phyloP scores from a whole-genome alignment of 2,329 filamentous ascomycete genomes.

The Bipolaris sorokiniana region DNA sequence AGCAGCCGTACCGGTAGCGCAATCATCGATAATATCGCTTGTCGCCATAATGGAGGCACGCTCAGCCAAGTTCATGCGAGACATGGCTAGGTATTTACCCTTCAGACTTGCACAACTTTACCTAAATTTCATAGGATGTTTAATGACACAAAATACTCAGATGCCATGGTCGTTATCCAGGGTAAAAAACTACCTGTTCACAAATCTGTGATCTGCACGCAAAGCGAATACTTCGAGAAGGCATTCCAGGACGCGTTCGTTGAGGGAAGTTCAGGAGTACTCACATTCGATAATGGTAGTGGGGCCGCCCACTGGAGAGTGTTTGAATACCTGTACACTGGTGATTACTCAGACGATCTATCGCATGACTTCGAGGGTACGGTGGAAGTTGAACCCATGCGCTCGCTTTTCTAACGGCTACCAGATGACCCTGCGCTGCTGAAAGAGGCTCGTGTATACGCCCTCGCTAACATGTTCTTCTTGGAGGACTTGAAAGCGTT shows the following conservation, averaged over 20 bases:
- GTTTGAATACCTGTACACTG: slow-evolving; percentile 24
- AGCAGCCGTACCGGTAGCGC: neutral
- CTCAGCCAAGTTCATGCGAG: slow-evolving; percentile 2
- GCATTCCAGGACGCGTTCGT: slow-evolving; percentile 15
- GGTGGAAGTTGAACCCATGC: neutral
- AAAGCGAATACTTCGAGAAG: slow-evolving; percentile 23
- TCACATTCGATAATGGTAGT: slow-evolving; percentile 15
- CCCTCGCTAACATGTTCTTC: slow-evolving; percentile 21
- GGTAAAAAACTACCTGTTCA: slow-evolving; percentile 12
- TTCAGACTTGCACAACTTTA: neutral
- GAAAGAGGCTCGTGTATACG: slow-evolving; percentile 15
- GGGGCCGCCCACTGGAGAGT: slow-evolving; percentile 19
- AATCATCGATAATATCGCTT: slow-evolving; percentile 2
- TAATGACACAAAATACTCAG: slow-evolving; percentile 16
- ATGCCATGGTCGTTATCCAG: slow-evolving; percentile 14
- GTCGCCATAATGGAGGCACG: slow-evolving; percentile 5
- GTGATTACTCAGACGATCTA: slow-evolving; percentile 16
- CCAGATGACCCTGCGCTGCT: slow-evolving; percentile 15
- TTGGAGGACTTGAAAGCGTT: slow-evolving; percentile 16
- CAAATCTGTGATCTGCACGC: slow-evolving; percentile 18
- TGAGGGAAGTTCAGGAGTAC: slow-evolving; percentile 12
- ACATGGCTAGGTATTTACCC: slow-evolving; percentile 6
- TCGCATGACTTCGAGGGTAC: slow-evolving; percentile 11
- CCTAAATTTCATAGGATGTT: slow-evolving; percentile 14
- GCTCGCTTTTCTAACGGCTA: slow-evolving; percentile 1